Evolutionary conservation across 1,284 basidiomycete genomes (phyloP).

Genomic region (Cutaneotrichosporon dermatis): DNA sequence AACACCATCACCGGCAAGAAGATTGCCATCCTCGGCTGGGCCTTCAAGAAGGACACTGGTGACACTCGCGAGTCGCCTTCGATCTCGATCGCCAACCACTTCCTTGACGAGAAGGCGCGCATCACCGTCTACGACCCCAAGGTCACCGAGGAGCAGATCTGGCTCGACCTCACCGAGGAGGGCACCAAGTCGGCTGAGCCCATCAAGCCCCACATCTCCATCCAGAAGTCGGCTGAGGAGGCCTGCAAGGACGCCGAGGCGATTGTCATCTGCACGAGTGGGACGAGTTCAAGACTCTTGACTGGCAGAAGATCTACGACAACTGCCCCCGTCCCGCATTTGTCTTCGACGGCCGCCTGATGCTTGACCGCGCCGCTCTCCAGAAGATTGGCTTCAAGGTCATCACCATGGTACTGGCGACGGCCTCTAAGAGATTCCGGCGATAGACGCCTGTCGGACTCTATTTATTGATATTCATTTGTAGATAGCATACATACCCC

Average conservation of each 20-base stretch:
- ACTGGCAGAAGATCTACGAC: constrained; percentile 78
- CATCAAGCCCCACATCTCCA: constrained; percentile 77
- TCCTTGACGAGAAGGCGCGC: constrained; percentile 80
- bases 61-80: constrained; percentile 97
- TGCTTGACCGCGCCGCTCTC: constrained; percentile 76
- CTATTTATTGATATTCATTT: constrained; percentile 2
- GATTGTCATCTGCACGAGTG: constrained; percentile 87
- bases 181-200: constrained; percentile 42
- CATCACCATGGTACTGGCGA: constrained; percentile 49
- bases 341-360: constrained; percentile 67
- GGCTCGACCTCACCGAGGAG: constrained; percentile 55
- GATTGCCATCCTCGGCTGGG: constrained; percentile 86
- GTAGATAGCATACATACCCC: constrained; percentile 17
- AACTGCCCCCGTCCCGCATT: constrained; percentile 95
- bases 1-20: constrained; percentile 79
- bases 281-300: constrained; percentile 89
- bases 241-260: constrained; percentile 88
- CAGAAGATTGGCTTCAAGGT: constrained; percentile 91
- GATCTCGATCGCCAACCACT: constrained; percentile 90
- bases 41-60: constrained; percentile 94
- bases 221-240: constrained; percentile 71
- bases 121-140: constrained; percentile 92
- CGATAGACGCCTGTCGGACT: neutral
- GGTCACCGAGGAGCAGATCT: constrained; percentile 55
- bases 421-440: constrained; percentile 29